Percentiles rank a stretch among this genome's conserved stretches.
Conservation (phyloP, 2,329 filamentous ascomycete species). For the Aspergillus costaricaensis region DNA sequence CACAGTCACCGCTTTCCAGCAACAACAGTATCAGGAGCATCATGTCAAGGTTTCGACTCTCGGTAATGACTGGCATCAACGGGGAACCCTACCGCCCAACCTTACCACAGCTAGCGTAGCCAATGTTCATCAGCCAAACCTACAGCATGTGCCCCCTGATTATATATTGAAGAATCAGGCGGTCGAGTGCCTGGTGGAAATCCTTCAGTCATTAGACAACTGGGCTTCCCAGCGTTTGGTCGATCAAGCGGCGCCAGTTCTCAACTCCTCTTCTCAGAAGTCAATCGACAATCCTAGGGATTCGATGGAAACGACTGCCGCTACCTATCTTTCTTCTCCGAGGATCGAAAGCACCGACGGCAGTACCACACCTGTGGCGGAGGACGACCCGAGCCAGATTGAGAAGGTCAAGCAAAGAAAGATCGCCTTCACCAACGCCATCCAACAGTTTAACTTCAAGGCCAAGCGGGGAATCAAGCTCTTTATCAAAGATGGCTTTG, state of each 20-base stretch:
- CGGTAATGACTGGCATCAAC: slow-evolving; percentile 78
- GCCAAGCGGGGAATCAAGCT: slow-evolving; percentile 90
- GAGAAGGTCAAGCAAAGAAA: slow-evolving; percentile 94
- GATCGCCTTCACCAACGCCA: slow-evolving; percentile 84
- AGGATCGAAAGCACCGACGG: slow-evolving; percentile 58
- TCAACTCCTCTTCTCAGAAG: slow-evolving; percentile 48
- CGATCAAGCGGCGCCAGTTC: slow-evolving; percentile 56
- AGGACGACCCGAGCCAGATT: slow-evolving; percentile 92
- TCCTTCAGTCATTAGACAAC: slow-evolving; percentile 83
- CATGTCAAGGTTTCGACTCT: slow-evolving; percentile 62
- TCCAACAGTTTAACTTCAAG: slow-evolving; percentile 95
- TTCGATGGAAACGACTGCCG: slow-evolving; percentile 70
- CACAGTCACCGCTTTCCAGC: slow-evolving; percentile 71
- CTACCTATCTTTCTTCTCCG: slow-evolving; percentile 58
- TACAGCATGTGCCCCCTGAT: slow-evolving; percentile 75
- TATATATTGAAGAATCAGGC: slow-evolving; percentile 90
- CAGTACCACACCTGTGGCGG: slow-evolving; percentile 66
- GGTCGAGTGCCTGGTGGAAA: slow-evolving; percentile 84
- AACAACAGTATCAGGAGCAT: slow-evolving; percentile 83
- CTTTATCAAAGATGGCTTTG: slow-evolving; percentile 82
- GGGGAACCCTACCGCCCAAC: slow-evolving; percentile 81
- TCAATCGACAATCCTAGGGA: slow-evolving; percentile 66
- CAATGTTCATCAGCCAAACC: slow-evolving; percentile 48
- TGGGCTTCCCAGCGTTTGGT: slow-evolving; percentile 75
- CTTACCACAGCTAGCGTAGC: slow-evolving; percentile 77